Percentiles rank a stretch among this genome's conserved stretches.
Conservation (phyloP, 31 red algal species). For the Porphyra umbilicalis region DNA sequence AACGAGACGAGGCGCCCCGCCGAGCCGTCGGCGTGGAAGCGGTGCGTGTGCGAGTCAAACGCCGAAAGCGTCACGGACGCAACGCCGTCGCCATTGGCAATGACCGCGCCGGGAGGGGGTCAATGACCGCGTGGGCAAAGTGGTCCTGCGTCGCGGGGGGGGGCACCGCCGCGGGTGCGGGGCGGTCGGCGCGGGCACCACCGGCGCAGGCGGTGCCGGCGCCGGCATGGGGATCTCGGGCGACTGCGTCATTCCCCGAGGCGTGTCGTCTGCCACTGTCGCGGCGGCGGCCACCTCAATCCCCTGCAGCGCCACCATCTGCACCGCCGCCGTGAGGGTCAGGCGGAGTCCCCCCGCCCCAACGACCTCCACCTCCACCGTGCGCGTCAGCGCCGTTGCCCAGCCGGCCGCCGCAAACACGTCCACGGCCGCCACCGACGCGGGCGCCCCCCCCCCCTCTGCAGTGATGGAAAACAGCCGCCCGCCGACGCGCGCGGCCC, state of each 20-base stretch:
- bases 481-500: not conserved
- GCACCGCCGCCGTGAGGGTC: not conserved
- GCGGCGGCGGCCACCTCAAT: not conserved
- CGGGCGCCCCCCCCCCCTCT: too few species aligned
- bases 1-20: not conserved
- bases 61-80: constrained; percentile 29
- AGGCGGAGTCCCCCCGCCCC: not conserved
- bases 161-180: too few species aligned
- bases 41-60: constrained; percentile 47
- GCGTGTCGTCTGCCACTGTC: too few species aligned
- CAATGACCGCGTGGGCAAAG: not conserved
- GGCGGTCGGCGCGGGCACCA: too few species aligned
- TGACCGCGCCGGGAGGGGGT: constrained; percentile 12
- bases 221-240: too few species aligned
- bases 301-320: not conserved
- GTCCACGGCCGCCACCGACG: not conserved
- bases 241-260: too few species aligned
- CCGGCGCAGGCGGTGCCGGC: too few species aligned
- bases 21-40: constrained; percentile 19
- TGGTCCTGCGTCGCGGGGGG: not conserved
- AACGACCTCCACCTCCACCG: not conserved
- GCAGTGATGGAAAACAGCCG: not conserved
- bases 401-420: not conserved
- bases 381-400: not conserved
- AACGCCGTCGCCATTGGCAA: constrained; percentile 28